Evolutionary conservation across 495 filamentous ascomycete genomes (phyloP).

Genomic region (Lophiotrema nucula): DNA sequence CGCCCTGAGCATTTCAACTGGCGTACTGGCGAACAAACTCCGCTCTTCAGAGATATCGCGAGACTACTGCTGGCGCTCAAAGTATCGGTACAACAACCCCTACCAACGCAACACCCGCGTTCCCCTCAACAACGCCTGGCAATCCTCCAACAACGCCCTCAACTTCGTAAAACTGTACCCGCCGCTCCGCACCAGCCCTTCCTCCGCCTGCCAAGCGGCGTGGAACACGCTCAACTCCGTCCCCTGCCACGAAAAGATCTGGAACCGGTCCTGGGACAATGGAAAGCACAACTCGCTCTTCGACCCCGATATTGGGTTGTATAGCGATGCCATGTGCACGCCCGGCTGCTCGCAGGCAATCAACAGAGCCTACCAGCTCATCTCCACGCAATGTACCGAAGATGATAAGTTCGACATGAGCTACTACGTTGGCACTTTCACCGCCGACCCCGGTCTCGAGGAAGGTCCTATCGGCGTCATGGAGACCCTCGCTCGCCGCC

Average conservation of each 20-base stretch:
- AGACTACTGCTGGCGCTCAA: neutral
- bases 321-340: slow-evolving; percentile 2
- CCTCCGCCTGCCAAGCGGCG: slow-evolving; percentile 5
- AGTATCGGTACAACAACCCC: neutral
- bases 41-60: neutral
- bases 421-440: slow-evolving; percentile 10
- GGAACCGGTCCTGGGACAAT: slow-evolving; percentile 25
- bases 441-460: slow-evolving; percentile 15
- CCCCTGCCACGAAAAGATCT: slow-evolving; percentile 25
- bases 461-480: slow-evolving; percentile 12
- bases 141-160: slow-evolving; percentile 9
- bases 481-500: slow-evolving; percentile 3
- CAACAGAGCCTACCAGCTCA: slow-evolving; percentile 8
- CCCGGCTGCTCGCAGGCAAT: slow-evolving; percentile 2
- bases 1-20: slow-evolving; percentile 14
- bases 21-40: slow-evolving; percentile 5
- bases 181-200: neutral
- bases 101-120: neutral
- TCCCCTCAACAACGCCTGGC: neutral
- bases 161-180: slow-evolving; percentile 15
- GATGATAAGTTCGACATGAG: slow-evolving; percentile 17
- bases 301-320: slow-evolving; percentile 12
- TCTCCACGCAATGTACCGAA: slow-evolving; percentile 13
- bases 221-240: slow-evolving; percentile 7
- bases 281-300: slow-evolving; percentile 17